Conservation (phyloP, 495 filamentous ascomycete genomes). For the Tuber melanosporum region DNA sequence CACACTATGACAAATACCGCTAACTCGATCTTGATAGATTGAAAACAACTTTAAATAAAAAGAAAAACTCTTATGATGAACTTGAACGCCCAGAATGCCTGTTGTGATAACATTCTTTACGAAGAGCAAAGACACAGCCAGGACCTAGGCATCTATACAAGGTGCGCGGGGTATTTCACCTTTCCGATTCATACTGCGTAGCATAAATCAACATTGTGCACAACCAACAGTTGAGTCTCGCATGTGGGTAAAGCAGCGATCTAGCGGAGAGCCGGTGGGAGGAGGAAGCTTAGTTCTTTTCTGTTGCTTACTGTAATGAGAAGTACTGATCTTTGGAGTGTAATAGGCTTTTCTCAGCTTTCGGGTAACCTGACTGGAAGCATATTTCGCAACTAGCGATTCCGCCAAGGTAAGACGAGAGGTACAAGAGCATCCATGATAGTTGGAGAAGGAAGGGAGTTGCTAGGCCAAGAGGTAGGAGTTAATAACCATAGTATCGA, state of each 20-base stretch:
- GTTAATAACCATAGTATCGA: constrained; percentile 28
- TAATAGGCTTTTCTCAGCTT: not conserved
- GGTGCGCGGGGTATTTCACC: not conserved
- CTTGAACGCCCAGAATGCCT: not conserved
- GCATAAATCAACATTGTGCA: not conserved
- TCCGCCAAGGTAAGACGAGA: not conserved
- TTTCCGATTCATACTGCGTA: not conserved
- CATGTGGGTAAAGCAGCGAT: not conserved
- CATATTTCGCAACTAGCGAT: not conserved
- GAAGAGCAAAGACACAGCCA: not conserved
- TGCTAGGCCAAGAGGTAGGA: not conserved
- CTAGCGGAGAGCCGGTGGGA: not conserved
- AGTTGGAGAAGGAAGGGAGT: not conserved
- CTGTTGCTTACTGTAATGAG: not conserved
- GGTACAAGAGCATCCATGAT: not conserved
- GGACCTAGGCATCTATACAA: not conserved
- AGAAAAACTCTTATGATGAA: not conserved
- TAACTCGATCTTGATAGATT: not conserved
- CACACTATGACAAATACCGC: not conserved
- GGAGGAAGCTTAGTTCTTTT: not conserved
- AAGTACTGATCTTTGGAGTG: not conserved
- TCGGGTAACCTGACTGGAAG: not conserved
- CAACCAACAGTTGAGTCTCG: not conserved
- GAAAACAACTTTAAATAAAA: not conserved
- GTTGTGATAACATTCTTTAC: not conserved